Percentiles rank a stretch among this genome's conserved stretches.
Conservation (phyloP, 2,329 filamentous ascomycete genomes). For the Ophiocordyceps robertsii region DNA sequence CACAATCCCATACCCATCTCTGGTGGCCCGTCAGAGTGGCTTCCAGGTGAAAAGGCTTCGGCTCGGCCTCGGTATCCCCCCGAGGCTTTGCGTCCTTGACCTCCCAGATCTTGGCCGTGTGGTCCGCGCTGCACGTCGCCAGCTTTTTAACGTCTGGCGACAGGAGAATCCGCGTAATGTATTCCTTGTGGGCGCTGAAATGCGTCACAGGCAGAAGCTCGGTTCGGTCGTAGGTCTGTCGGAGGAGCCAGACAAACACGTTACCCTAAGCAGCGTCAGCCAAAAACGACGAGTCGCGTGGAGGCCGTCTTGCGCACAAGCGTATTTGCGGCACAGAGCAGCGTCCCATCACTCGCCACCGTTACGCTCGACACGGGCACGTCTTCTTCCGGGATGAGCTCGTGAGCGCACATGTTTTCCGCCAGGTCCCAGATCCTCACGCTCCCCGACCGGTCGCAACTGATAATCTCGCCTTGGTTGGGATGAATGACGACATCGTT, state of each 20-base stretch:
- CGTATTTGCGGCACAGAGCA: constrained; percentile 90
- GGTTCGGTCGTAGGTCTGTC: constrained; percentile 70
- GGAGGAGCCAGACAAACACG: constrained; percentile 92
- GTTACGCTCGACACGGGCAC: constrained; percentile 89
- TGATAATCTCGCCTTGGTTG: constrained; percentile 96
- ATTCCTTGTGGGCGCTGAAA: constrained; percentile 83
- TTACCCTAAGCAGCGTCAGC: constrained; percentile 52
- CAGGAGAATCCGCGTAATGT: constrained; percentile 82
- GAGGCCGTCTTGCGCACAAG: constrained; percentile 36
- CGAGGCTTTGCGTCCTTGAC: constrained; percentile 54
- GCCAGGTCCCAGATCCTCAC: constrained; percentile 93
- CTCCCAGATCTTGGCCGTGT: constrained; percentile 93
- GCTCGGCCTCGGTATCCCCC: constrained; percentile 19
- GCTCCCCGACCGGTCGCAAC: constrained; percentile 83
- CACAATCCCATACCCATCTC: constrained; percentile 96
- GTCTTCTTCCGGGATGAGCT: constrained; percentile 92
- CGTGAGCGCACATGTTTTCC: constrained; percentile 93
- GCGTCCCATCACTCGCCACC: constrained; percentile 83
- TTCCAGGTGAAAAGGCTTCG: constrained; percentile 62
- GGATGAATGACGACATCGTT: constrained; percentile 99
- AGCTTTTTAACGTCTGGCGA: constrained; percentile 91
- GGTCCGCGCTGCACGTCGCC: constrained; percentile 85
- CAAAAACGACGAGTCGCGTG: neutral
- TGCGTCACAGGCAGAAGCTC: constrained; percentile 76
- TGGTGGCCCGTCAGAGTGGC: constrained; percentile 83